Conservation (phyloP, 83 land plant species). For the Thuja plicata region DNA sequence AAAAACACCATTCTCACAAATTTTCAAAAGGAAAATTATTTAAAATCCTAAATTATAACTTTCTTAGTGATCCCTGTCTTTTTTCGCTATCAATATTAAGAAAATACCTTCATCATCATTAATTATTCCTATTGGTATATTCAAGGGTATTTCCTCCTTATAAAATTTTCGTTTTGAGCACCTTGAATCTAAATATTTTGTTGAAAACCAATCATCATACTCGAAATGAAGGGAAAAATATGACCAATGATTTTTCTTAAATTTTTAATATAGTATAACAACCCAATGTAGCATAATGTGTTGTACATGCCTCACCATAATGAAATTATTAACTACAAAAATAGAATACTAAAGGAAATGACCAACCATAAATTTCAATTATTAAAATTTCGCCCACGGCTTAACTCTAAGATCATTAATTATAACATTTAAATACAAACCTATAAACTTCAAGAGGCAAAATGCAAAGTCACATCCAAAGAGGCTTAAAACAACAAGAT, state of each 20-base stretch:
- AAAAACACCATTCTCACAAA: neutral
- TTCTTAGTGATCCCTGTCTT: neutral
- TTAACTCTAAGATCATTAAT: no score
- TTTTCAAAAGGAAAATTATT: neutral
- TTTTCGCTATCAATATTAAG: neutral
- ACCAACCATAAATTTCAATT: neutral
- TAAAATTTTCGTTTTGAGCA: neutral
- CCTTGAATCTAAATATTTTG: neutral
- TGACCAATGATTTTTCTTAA: neutral
- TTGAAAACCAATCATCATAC: neutral
- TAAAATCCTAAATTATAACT: neutral
- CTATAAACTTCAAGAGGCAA: neutral
- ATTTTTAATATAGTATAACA: no score
- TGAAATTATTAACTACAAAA: no score
- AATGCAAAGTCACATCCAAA: neutral
- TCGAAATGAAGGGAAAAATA: neutral
- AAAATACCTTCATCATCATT: neutral
- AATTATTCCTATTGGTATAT: neutral
- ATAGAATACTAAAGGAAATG: no score
- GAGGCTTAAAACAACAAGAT: neutral
- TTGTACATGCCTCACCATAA: no score
- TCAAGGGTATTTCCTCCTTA: neutral
- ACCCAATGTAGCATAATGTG: no score
- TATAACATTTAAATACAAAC: no score
- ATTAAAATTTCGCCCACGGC: no score